A percentile compares a stretch with the other conserved stretches of the same genome.
These are phyloP conservation scores for Fusarium papillatum DNA, from an alignment of 2,329 filamentous ascomycete species.

Conservation along the genomic window DNA sequence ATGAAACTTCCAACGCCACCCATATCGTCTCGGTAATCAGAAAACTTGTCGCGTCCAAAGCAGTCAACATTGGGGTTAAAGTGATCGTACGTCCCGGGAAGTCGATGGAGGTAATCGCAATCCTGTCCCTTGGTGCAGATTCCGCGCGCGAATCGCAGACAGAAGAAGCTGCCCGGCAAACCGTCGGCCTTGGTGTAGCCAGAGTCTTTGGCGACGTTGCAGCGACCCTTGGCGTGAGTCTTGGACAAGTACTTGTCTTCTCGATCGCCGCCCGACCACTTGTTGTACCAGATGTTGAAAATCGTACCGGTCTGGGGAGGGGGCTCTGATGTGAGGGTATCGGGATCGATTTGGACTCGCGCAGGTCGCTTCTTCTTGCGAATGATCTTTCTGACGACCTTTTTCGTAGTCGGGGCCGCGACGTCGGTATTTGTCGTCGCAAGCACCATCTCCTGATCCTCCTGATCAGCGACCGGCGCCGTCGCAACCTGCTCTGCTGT, in stretches of 20 bases:
- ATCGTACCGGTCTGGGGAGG: conserved; percentile 94
- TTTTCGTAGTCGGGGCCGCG: conserved; percentile 67
- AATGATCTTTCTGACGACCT: conserved; percentile 86
- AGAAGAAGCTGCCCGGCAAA: conserved; percentile 88
- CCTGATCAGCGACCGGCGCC: conserved; percentile 43
- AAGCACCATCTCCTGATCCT: conserved; percentile 49
- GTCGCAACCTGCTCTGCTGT: conserved; percentile 43
- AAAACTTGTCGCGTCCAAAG: conserved; percentile 88
- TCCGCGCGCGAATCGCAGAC: conserved; percentile 90
- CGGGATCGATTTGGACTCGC: conserved; percentile 89
- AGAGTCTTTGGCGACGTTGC: conserved; percentile 85
- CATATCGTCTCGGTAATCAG: conserved; percentile 97
- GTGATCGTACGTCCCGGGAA: conserved; percentile 88
- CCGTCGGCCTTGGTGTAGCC: conserved; percentile 86
- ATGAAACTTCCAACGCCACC: conserved; percentile 95
- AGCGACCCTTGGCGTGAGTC: conserved; percentile 85
- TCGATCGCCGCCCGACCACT: conserved; percentile 95
- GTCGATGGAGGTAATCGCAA: conserved; percentile 92
- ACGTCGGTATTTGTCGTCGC: conserved; percentile 58
- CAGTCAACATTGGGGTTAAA: conserved; percentile 97
- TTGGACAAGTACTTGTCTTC: conserved; percentile 93
- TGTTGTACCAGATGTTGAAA: conserved; percentile 99
- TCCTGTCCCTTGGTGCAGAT: conserved; percentile 88
- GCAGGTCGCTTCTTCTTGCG: conserved; percentile 92
- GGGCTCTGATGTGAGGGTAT: conserved; percentile 84